Conservation (phyloP, 495 filamentous ascomycete species). For the Trichoderma orchidacearum region DNA sequence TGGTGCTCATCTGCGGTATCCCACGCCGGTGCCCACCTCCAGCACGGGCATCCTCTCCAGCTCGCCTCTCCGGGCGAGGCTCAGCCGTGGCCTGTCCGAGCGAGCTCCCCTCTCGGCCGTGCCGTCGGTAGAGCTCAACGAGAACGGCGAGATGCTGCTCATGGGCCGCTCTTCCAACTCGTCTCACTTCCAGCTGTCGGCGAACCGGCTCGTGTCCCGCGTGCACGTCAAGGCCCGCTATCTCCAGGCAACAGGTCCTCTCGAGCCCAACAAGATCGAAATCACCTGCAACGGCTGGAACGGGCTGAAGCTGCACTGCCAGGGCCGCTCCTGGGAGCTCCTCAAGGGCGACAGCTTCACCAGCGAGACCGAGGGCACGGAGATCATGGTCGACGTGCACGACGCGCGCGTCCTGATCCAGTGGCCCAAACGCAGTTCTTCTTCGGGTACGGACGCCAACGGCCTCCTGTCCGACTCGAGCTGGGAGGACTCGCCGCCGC, state of each 20-base stretch:
- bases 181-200: slow-evolving; percentile 79
- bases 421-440: slow-evolving; percentile 56
- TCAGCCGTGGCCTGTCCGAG: slow-evolving; percentile 48
- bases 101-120: slow-evolving; percentile 72
- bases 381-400: slow-evolving; percentile 84
- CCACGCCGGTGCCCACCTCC: slow-evolving; percentile 85
- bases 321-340: slow-evolving; percentile 75
- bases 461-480: slow-evolving; percentile 49
- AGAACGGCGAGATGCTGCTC: slow-evolving; percentile 63
- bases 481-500: slow-evolving; percentile 49
- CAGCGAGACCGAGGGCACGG: slow-evolving; percentile 75
- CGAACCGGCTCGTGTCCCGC: slow-evolving; percentile 82
- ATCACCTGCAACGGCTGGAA: slow-evolving; percentile 94
- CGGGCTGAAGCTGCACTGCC: slow-evolving; percentile 83
- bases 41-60: slow-evolving; percentile 86
- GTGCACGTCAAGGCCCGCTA: slow-evolving; percentile 85
- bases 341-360: slow-evolving; percentile 79
- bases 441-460: slow-evolving; percentile 44
- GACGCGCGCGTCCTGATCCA: slow-evolving; percentile 77
- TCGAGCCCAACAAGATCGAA: slow-evolving; percentile 58
- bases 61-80: slow-evolving; percentile 51
- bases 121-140: slow-evolving; percentile 65
- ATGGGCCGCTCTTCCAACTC: slow-evolving; percentile 92
- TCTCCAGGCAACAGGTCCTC: slow-evolving; percentile 45
- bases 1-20: slow-evolving; percentile 48